These are phyloP conservation scores for Globisporangium acanthophoron DNA, from an alignment of 352 stramenopile species.

Conservation along the genomic window DNA sequence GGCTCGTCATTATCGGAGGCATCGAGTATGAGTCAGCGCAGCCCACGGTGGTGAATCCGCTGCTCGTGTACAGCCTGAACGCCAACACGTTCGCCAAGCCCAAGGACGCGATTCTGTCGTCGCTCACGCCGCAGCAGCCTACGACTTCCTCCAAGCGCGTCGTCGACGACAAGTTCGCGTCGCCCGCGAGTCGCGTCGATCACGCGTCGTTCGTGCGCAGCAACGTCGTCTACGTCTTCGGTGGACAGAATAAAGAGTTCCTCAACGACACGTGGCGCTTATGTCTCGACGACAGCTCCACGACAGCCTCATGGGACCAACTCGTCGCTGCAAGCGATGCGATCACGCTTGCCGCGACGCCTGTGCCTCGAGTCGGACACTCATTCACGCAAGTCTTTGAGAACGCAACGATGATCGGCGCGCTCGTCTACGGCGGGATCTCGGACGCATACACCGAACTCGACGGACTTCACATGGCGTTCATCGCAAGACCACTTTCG, in stretches of 20 bases:
- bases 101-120: conserved; percentile 46
- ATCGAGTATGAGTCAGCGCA: conserved; percentile 71
- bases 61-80: conserved; percentile 44
- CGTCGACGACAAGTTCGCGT: conserved; percentile 49
- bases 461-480: conserved; percentile 30
- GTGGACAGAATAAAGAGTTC: conserved; percentile 49
- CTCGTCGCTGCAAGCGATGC: conserved; percentile 34
- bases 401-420: conserved; percentile 32
- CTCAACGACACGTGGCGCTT: conserved; percentile 59
- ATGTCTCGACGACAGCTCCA: conserved; percentile 35
- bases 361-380: conserved; percentile 44
- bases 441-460: conserved; percentile 42
- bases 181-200: conserved; percentile 48
- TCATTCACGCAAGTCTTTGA: conserved; percentile 55
- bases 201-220: conserved; percentile 38
- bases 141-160: conserved; percentile 2
- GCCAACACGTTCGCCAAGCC: conserved; percentile 36
- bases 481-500: conserved; percentile 29
- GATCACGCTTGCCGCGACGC: conserved; percentile 18
- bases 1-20: conserved; percentile 50
- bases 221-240: conserved; percentile 42
- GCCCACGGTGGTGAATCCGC: conserved; percentile 44
- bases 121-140: conserved; percentile 14
- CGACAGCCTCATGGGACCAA: conserved; percentile 45
- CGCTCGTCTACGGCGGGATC: conserved; percentile 43